Conservation (phyloP, 225 moss, liverwort and hornwort genomes). For the Anthoceros angustus region DNA sequence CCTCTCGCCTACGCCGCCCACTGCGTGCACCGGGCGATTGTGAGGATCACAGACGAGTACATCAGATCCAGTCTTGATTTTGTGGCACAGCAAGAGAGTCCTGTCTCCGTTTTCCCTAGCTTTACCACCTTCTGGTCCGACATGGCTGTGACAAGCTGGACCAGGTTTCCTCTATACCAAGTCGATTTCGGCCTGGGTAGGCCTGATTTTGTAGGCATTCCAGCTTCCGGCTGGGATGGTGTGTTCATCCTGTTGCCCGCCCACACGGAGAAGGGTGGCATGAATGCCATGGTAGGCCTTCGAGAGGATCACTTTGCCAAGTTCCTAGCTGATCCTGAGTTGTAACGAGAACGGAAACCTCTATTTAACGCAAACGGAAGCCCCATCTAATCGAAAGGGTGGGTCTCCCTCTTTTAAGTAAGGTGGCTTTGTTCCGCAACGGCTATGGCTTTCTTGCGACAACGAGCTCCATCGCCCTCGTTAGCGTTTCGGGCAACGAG, state of each 20-base stretch:
- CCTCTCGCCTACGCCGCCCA: slow-evolving; percentile 17
- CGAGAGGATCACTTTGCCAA: not conserved
- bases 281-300: not conserved
- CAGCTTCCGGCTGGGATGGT: slow-evolving; percentile 17
- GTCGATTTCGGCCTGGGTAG: slow-evolving; percentile 46
- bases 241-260: slow-evolving; percentile 31
- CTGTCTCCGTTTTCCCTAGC: slow-evolving; percentile 20
- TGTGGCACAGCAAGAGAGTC: slow-evolving; percentile 17
- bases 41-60: slow-evolving; percentile 35
- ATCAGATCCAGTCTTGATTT: slow-evolving; percentile 45
- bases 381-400: too few species aligned
- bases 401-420: too few species aligned
- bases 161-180: slow-evolving; percentile 18
- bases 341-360: not conserved
- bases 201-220: slow-evolving; percentile 26
- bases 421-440: too few species aligned
- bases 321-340: not conserved
- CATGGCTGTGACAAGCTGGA: slow-evolving; percentile 49
- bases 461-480: too few species aligned
- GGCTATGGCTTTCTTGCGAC: too few species aligned
- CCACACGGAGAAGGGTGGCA: not conserved
- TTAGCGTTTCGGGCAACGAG: too few species aligned
- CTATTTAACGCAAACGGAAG: too few species aligned
- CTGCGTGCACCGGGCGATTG: slow-evolving; percentile 18
- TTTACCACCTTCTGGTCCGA: slow-evolving; percentile 23